These are phyloP conservation scores for Stemphylium beticola DNA, from an alignment of 2,329 filamentous ascomycete species.

Conservation along the genomic window DNA sequence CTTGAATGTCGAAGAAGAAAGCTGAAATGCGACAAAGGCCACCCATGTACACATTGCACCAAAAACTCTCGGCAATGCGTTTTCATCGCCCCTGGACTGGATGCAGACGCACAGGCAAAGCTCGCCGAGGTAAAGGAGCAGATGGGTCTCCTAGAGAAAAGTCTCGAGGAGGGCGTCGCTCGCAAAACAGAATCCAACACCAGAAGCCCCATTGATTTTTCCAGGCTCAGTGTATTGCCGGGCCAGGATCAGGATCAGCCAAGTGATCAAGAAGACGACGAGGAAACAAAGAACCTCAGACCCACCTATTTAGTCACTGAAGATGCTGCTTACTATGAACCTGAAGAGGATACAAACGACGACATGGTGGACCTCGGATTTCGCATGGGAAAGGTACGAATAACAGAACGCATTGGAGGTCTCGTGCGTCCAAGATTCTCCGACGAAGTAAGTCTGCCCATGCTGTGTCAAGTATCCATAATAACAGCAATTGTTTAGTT, in stretches of 20 bases:
- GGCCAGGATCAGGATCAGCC: conserved; percentile 54
- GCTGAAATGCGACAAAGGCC: conserved; percentile 76
- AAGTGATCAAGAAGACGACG: conserved; percentile 61
- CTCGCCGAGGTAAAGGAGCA: conserved; percentile 80
- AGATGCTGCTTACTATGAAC: conserved; percentile 72
- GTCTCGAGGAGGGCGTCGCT: conserved; percentile 72
- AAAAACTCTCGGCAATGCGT: conserved; percentile 61
- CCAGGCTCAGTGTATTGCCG: conserved; percentile 20
- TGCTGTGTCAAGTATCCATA: not conserved
- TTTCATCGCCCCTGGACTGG: conserved; percentile 71
- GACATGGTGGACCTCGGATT: conserved; percentile 76
- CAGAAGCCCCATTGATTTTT: not conserved
- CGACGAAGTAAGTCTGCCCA: conserved; percentile 64
- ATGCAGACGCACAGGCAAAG: conserved; percentile 71
- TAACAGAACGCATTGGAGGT: conserved; percentile 77
- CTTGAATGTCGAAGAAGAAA: conserved; percentile 68
- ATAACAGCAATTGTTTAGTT: conserved; percentile 28
- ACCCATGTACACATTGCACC: conserved; percentile 73
- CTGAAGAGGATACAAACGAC: conserved; percentile 67
- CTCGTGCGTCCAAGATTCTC: conserved; percentile 72
- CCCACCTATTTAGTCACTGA: conserved; percentile 67
- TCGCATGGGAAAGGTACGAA: conserved; percentile 71
- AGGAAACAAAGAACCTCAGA: conserved; percentile 66
- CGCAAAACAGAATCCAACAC: conserved; percentile 44
- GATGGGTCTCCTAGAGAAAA: conserved; percentile 73